phyloP scores from a whole-genome alignment of 108 stramenopile genomes.

The Nitzschia putrida region DNA sequence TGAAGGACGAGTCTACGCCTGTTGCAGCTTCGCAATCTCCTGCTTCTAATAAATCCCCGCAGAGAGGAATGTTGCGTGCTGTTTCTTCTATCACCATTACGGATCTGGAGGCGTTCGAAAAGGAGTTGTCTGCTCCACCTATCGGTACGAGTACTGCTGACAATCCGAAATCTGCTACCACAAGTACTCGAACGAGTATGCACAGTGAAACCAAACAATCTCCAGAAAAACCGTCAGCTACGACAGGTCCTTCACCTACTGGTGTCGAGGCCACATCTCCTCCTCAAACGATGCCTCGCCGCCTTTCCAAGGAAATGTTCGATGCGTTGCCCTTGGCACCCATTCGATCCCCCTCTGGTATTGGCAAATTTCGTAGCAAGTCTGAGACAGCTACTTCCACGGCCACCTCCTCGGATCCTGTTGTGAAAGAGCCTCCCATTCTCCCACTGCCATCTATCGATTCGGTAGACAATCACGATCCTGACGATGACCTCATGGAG shows the following conservation, averaged over 20 bases:
- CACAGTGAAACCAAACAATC: background rate
- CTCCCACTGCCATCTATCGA: too few relatives aligned
- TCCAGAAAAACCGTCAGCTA: background rate
- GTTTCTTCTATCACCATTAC: conserved; percentile 21
- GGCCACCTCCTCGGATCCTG: background rate
- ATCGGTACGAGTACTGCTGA: too few relatives aligned
- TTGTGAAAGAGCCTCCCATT: too few relatives aligned
- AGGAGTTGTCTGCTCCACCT: background rate
- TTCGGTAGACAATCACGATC: background rate
- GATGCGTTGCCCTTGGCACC: background rate
- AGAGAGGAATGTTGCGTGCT: conserved; percentile 12
- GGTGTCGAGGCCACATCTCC: background rate
- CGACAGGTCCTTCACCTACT: background rate
- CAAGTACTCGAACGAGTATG: too few relatives aligned
- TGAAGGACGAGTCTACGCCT: too few relatives aligned
- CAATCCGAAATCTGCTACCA: background rate
- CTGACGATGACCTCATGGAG: background rate
- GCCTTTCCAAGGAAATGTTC: background rate
- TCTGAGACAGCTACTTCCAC: background rate
- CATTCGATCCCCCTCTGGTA: background rate
- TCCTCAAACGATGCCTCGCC: background rate
- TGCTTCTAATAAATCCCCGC: conserved; percentile 1
- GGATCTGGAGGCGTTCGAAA: conserved; percentile 10
- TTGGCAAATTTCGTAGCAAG: background rate
- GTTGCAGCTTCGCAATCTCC: too few relatives aligned